phyloP scores from a whole-genome alignment of 2,329 filamentous ascomycete species.

The Biscogniauxia mediterranea region DNA sequence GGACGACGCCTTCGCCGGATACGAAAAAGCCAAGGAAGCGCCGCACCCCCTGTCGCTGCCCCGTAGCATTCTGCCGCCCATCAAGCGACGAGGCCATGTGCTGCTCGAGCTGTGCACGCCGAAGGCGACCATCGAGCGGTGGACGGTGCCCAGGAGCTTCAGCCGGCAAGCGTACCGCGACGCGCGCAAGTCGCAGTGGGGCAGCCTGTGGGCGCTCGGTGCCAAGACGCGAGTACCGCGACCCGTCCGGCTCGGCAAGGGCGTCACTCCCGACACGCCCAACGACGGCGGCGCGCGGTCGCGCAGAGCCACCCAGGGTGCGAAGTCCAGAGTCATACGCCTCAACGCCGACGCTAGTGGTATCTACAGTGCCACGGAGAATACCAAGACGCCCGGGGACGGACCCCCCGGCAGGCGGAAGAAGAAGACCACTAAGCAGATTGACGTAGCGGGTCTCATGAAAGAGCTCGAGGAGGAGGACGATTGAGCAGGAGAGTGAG shows the following conservation, averaged over 20 bases:
- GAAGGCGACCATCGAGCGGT: constrained; percentile 80
- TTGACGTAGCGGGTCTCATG: constrained; percentile 36
- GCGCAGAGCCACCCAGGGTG: constrained; percentile 28
- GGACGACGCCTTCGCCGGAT: constrained; percentile 69
- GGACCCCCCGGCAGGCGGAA: constrained; percentile 34
- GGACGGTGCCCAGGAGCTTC: constrained; percentile 84
- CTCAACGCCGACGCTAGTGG: constrained; percentile 36
- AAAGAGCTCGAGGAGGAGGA: constrained; percentile 32
- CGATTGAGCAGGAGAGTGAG: background rate
- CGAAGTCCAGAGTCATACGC: constrained; percentile 42
- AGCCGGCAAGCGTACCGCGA: constrained; percentile 84
- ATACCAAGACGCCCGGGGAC: constrained; percentile 17
- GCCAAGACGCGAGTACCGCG: constrained; percentile 77
- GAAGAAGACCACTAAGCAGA: constrained; percentile 42
- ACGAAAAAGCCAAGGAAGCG: constrained; percentile 49
- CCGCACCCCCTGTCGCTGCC: constrained; percentile 70
- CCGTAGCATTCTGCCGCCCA: constrained; percentile 71
- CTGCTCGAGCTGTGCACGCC: constrained; percentile 90
- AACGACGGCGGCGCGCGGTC: constrained; percentile 49
- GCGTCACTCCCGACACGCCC: constrained; percentile 26
- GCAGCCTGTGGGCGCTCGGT: constrained; percentile 91
- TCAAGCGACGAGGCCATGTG: constrained; percentile 87
- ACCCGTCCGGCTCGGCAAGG: constrained; percentile 57
- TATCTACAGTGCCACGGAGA: constrained; percentile 41
- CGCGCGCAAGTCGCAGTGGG: constrained; percentile 86